Evolutionary conservation across 1,139 yeast species (phyloP), one percentile per base, ranked within the genome.

Genomic region (Suhomyces guaymorum): DNA sequence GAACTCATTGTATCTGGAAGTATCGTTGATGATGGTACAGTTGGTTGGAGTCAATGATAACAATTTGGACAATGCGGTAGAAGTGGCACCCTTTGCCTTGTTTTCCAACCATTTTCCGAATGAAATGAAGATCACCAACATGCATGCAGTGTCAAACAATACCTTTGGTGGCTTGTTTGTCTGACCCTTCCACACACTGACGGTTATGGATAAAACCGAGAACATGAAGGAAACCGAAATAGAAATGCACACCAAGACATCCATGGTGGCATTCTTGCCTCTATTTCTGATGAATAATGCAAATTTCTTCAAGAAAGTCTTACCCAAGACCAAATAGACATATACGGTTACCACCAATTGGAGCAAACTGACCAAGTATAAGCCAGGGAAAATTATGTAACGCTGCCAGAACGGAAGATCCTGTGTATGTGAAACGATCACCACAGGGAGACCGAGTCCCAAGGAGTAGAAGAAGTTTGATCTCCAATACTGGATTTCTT

Each of bases 51-150:
- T 77, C 39, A 92, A 66, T 3, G 92, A 81, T 29, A 94, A 72
- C 24, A 94, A 69, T 44, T 80, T 76, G 0, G 96, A 83, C 30
- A 94, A 70, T 0, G 97, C 95, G 2, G 87, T 76, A 0, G 97
- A 87, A 0, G 97, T 92, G 38, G 87, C 89, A 4, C 98, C 95
- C 54, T 92, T 89, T 2, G 98, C 98, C 48, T 76, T 81, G 58
- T 86, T 87, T 55, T 94, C 98, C 15, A 90, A 67, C 74, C 87
- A 85, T 60, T 92, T 90, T 3, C 98, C 98, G 31, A 89, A 66
- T 5, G 92, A 76, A 22, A 94, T 88, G 59, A 89, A 92, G 5
- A 82, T 67, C 33, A 90, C 71, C 32, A 94, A 70, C 95, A 92
- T 87, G 10, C 82, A 80, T 3, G 89, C 75, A 0, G 97, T 89